Percentiles rank a stretch among this genome's conserved stretches.
Conservation (phyloP, 305 asterid species). For the Fraxinus floribunda region DNA sequence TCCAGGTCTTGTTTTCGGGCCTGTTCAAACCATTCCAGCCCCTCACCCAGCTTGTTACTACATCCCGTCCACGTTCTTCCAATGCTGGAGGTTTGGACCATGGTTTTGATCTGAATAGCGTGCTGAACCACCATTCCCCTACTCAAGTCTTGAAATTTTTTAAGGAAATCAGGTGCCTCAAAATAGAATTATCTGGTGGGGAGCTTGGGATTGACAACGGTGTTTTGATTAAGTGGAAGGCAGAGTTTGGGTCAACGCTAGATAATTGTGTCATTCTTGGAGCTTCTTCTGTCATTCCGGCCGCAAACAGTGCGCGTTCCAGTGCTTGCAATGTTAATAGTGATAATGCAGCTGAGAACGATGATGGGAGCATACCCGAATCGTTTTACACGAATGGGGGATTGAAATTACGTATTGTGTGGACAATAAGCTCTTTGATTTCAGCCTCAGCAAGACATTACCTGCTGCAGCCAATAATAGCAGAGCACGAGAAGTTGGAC, state of each 20-base stretch:
- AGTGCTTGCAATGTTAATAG: constrained; percentile 18
- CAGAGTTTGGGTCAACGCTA: constrained; percentile 83
- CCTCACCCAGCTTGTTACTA: constrained; percentile 54
- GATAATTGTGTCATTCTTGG: constrained; percentile 86
- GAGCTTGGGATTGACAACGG: constrained; percentile 85
- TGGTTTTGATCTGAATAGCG: constrained; percentile 49
- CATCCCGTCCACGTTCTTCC: constrained; percentile 33
- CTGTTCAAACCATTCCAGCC: constrained; percentile 64
- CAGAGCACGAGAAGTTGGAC: constrained; percentile 75
- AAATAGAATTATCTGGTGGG: constrained; percentile 79
- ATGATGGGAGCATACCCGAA: constrained; percentile 85
- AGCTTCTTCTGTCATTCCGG: constrained; percentile 53
- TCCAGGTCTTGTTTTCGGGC: constrained; percentile 55
- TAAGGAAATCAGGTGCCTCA: constrained; percentile 64
- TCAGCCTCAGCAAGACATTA: constrained; percentile 98
- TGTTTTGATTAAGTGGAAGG: constrained; percentile 85
- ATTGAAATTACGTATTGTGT: constrained; percentile 81
- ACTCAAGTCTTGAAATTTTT: constrained; percentile 80
- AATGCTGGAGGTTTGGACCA: constrained; percentile 33
- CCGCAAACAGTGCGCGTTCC: constrained; percentile 7
- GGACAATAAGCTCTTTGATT: constrained; percentile 93
- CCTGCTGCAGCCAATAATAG: constrained; percentile 75
- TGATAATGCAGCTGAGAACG: constrained; percentile 30
- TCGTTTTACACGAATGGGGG: constrained; percentile 92
- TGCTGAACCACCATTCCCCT: constrained; percentile 84